phyloP scores from a whole-genome alignment of 345 rosid species.

The Orychophragmus violaceus region DNA sequence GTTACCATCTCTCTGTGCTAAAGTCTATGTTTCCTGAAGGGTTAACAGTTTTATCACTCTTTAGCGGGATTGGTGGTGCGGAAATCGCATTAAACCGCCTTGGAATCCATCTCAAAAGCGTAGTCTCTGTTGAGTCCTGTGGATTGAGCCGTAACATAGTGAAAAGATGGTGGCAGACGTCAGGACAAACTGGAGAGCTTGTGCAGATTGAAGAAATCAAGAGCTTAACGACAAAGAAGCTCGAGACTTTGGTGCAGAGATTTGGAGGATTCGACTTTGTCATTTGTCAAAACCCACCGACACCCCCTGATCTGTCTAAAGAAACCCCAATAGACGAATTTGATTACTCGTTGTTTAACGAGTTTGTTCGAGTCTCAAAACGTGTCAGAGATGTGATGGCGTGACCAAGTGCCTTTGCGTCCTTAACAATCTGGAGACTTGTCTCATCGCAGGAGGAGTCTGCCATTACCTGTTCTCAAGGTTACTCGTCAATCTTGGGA shows the following conservation, averaged over 20 bases:
- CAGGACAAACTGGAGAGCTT: conserved; percentile 71
- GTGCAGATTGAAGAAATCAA: conserved; percentile 60
- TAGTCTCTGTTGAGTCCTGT: conserved; percentile 59
- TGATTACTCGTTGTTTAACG: conserved; percentile 58
- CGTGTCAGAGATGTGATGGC: conserved; percentile 50
- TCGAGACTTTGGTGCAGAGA: conserved; percentile 41
- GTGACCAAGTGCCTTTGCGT: conserved; percentile 8
- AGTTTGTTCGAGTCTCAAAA: conserved; percentile 65
- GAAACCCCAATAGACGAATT: conserved; percentile 31
- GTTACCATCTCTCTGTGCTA: conserved; percentile 77
- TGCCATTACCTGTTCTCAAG: not conserved
- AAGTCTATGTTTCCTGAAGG: conserved; percentile 65
- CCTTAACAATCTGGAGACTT: not conserved
- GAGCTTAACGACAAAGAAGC: conserved; percentile 50
- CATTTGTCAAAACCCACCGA: conserved; percentile 65
- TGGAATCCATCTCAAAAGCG: conserved; percentile 60
- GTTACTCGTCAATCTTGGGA: not conserved
- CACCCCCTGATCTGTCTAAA: conserved; percentile 20
- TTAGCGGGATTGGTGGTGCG: conserved; percentile 78
- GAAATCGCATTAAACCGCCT: conserved; percentile 62
- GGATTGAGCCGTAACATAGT: conserved; percentile 54
- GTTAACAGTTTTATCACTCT: conserved; percentile 63
- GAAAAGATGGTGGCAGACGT: conserved; percentile 66
- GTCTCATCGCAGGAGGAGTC: not conserved
- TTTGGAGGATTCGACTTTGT: conserved; percentile 66